Evolutionary conservation across 352 stramenopile species (phyloP), one percentile per base, ranked within the genome.

Genomic region (Thalassiosira sp.): DNA sequence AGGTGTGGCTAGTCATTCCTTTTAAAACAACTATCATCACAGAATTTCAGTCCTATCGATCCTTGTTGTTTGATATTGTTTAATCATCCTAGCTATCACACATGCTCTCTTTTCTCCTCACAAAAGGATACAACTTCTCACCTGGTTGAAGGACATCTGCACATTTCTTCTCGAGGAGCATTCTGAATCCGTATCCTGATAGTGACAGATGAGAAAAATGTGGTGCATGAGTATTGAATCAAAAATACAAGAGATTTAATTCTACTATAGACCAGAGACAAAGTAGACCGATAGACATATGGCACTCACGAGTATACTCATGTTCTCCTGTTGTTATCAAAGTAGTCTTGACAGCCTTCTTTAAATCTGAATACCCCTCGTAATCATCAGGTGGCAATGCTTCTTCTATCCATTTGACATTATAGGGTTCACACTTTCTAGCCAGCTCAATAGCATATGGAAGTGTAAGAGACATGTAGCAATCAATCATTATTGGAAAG

Each of bases 361-460:
- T 85, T 18, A 89, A 46, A 43, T 81, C 66, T 18, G 76, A 59
- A 62, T 87, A 89, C n/a, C 76, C 76, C 24, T 85, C 76, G 59
- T 87, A 89, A 58, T 89, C 65, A 61, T 89, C 79, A n/a, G 82
- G 82, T 40, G 73, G 68, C 13, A 89, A 58, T 6, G 66, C 68
- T 65, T 89, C 82, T 65, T 89, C 82, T 11, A 89, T 83, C 82
- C 82, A 89, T 59, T 89, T 89, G 0, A 89, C 67, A 59, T 84
- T 76, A 35, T 82, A 83, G 0, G 70, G 70, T 53, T 89, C 71
- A 43, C 77, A 82, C 25, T 69, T 76, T 16, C 71, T 16, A 5
- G 76, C 82, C 11, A 89, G 70, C 61, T 87, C 81, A 25, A 89
- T 84, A 1, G 79, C 56, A 56, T 89, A 89, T 0, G 82, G 76